Conservation (phyloP, 768 basidiomycete species). For the Antrodiella citrinella region DNA sequence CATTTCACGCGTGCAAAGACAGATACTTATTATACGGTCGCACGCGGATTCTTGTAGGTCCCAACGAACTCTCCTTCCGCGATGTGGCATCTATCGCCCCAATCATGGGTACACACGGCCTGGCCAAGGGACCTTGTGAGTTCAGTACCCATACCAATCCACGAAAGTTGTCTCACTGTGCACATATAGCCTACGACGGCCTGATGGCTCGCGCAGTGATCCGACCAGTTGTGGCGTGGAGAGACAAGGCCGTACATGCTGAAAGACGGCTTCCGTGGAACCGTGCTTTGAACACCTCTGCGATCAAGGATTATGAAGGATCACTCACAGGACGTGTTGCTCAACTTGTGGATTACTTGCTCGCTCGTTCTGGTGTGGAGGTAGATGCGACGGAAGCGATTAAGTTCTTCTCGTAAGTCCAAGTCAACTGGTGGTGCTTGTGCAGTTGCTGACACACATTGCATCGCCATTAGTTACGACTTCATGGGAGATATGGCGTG, state of each 20-base stretch:
- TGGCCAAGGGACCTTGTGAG: conserved; percentile 53
- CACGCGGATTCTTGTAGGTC: conserved; percentile 30
- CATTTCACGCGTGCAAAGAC: too few species aligned
- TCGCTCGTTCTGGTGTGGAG: background rate
- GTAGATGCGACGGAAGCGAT: background rate
- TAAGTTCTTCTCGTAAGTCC: background rate
- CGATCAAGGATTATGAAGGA: conserved; percentile 21
- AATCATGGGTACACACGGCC: conserved; percentile 41
- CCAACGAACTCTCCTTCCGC: conserved; percentile 49
- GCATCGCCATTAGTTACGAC: conserved; percentile 7
- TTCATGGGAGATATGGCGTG: conserved; percentile 14
- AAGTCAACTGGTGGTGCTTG: too few species aligned
- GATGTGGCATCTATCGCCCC: conserved; percentile 35
- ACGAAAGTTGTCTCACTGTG: background rate
- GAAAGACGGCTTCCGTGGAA: conserved; percentile 23
- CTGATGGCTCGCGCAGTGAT: conserved; percentile 1
- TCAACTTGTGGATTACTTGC: conserved; percentile 11
- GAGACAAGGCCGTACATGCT: conserved; percentile 18
- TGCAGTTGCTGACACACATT: too few species aligned
- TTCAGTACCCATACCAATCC: background rate
- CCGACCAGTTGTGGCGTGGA: conserved; percentile 3
- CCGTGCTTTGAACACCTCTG: conserved; percentile 19
- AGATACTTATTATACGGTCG: too few species aligned
- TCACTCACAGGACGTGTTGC: conserved; percentile 14
- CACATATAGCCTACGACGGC: background rate